Evolutionary conservation across 768 basidiomycete genomes (phyloP).

Genomic region (Mycena albidolilacea): DNA sequence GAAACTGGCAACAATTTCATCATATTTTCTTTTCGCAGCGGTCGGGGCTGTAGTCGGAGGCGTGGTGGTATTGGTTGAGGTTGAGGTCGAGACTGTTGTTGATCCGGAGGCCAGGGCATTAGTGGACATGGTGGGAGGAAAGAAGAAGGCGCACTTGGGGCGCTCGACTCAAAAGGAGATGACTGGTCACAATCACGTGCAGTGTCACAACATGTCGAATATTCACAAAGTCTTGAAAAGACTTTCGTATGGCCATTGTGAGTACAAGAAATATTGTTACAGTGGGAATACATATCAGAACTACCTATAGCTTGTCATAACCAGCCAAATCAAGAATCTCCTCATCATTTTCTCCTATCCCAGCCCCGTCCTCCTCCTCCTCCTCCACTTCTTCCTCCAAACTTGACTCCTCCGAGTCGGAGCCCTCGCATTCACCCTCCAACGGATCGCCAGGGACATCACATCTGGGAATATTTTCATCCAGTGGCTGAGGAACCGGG

Average conservation of each 20-base stretch:
- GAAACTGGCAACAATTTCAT: not conserved
- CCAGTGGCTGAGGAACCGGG: not conserved
- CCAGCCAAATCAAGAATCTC: not conserved
- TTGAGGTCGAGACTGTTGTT: not conserved
- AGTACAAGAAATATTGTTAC: not conserved
- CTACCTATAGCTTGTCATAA: not conserved
- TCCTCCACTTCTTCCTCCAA: not conserved
- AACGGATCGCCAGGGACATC: not conserved
- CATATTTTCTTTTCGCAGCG: not conserved
- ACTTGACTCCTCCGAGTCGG: not conserved
- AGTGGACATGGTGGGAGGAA: not conserved
- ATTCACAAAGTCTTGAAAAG: not conserved
- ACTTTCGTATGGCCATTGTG: no score
- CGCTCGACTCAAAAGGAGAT: no score
- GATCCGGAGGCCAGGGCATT: not conserved
- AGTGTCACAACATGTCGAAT: not conserved
- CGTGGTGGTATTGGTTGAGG: not conserved
- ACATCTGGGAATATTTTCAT: not conserved
- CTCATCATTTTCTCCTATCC: not conserved
- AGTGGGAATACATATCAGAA: not conserved
- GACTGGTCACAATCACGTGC: not conserved
- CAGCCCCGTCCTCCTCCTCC: not conserved
- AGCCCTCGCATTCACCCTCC: not conserved
- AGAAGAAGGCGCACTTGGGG: not conserved
- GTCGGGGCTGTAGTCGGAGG: not conserved